Base-by-base conservation (phyloP, 75 land plant genomes). In the Picea glauca region DNA sequence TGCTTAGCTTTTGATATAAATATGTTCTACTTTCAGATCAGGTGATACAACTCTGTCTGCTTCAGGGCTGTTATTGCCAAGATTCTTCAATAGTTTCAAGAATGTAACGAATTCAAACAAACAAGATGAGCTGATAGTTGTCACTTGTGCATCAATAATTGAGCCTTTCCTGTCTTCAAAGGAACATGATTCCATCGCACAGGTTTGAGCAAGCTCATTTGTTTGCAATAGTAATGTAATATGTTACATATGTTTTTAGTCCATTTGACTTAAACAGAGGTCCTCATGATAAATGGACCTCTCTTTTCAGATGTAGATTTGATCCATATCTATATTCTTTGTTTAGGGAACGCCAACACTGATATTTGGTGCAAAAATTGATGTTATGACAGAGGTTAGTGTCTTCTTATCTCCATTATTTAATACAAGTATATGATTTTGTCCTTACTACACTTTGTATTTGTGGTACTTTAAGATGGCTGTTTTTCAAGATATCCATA, bases 11-110 rank as follows among this genome's bases (percentile, higher is more conserved):
- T 43, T 65, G 57, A 43, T 40, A 23, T 14, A 32, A 9, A 50
- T 17, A 35, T 43, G 4, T 82, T 60, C 20, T 73, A 30, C 30
- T 38, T 6, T 20, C 81, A 95, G 95, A 80, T 89, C 88, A 20
- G 98, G 95, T 4, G 88, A 81, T 64, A 95, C 98, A 20, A 95
- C 95, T 3, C 83, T 95, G 8, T 95, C 98, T 62, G 91, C 98
- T 17, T 95, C 95, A 35, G 95, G 95, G 43, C 57, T 87, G 62
- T 65, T 95, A n/a, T 62, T 94, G 17, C 88, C 86, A 12, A 68
- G 72, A 23, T 73, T 35, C 64, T 64, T 46, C 20, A 40, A 46
- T 21, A 4, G 54, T 6, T 68, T 68, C 18, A 68, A 20, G 73
- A 68, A 68, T 40, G 73, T 68, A 46, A 68, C 57, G 23, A 67